Evolutionary conservation across 225 moss, liverwort and hornwort species (phyloP), one percentile per base, ranked within the genome.

Genomic region (Takakia lepidozioides): DNA sequence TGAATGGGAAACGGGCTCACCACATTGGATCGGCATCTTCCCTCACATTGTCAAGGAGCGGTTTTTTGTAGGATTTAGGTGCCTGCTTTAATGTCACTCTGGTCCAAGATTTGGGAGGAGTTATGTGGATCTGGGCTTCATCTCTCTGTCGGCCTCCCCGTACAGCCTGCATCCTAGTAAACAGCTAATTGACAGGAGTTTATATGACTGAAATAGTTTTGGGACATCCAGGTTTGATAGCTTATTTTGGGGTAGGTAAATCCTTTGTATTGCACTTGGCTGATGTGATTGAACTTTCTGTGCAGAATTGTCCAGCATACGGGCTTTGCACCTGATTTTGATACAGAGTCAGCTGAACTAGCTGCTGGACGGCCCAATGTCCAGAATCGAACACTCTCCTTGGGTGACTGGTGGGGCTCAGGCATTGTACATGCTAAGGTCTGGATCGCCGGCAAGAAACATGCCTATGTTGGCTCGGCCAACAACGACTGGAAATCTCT

Each of bases 401-500:
- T 86, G 55, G 42, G 35, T 5, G 35, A 75, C 8, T 86, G 82
- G 86, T 82, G 83, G 73, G 83, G 70, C 24, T 59, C 73, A 1
- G 86, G 79, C 25, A 70, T 86, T 49, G 3, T 86, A 26, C 83
- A 80, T 63, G 36, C 47, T 52, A 86, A 83, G 64, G 67, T 83
- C 14, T 83, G 83, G 86, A 76, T 80, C 32, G 67, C 83, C 49
- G 79, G 80, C 62, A 66, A 68, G 28, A 58, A 70, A 56, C 70
- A 86, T 43, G 75, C 76, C 2, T 83, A 83, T 49, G 43, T 86
- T 13, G 86, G 86, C 54, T 86, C 86, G 25, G 79, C 76, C 42
- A 86, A 86, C 67, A 86, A 83, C 52, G 86, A 83, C 67, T 86
- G 86, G 83, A 86, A 86, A 58, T 83, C 86, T 53, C 62, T 83